Evolutionary conservation across 2,329 filamentous ascomycete genomes (phyloP).

Genomic region (Neospermospora avenae): DNA sequence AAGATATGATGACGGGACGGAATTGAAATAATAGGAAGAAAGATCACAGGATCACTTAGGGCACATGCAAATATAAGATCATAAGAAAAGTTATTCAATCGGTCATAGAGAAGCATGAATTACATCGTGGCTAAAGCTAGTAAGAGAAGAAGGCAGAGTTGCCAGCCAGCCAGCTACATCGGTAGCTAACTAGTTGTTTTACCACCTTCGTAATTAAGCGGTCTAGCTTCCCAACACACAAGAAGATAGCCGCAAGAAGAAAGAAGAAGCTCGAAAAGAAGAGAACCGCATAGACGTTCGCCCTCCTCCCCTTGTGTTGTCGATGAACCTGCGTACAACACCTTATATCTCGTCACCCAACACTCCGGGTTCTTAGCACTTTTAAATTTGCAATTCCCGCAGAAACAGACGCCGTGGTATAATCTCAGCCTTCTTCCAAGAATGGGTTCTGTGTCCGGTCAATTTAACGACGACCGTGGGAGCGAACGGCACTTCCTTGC

Average conservation of each 20-base stretch:
- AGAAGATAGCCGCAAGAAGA: slow-evolving; percentile 16
- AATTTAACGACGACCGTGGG: slow-evolving; percentile 81
- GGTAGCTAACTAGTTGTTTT: slow-evolving; percentile 11
- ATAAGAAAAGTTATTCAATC: background rate
- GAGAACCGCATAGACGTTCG: slow-evolving; percentile 14
- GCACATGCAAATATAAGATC: background rate
- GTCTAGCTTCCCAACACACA: slow-evolving; percentile 18
- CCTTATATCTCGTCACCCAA: slow-evolving; percentile 8
- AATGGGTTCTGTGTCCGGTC: background rate
- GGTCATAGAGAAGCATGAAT: slow-evolving; percentile 32
- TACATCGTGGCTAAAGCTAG: slow-evolving; percentile 37
- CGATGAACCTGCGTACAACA: slow-evolving; percentile 31
- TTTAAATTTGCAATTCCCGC: slow-evolving; percentile 1
- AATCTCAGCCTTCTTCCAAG: background rate
- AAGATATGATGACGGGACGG: too few relatives aligned
- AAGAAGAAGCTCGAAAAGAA: slow-evolving; percentile 11
- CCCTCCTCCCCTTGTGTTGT: slow-evolving; percentile 18
- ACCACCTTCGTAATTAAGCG: slow-evolving; percentile 25
- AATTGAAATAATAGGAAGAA: background rate
- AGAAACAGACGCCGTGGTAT: slow-evolving; percentile 5
- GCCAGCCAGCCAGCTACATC: slow-evolving; percentile 17
- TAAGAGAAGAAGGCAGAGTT: slow-evolving; percentile 21
- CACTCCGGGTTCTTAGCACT: slow-evolving; percentile 14
- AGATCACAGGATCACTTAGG: background rate
- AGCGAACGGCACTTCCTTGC: slow-evolving; percentile 86